These are phyloP conservation scores for Neonothopanus nambi DNA, from an alignment of 1,284 basidiomycete species.

Conservation along the genomic window DNA sequence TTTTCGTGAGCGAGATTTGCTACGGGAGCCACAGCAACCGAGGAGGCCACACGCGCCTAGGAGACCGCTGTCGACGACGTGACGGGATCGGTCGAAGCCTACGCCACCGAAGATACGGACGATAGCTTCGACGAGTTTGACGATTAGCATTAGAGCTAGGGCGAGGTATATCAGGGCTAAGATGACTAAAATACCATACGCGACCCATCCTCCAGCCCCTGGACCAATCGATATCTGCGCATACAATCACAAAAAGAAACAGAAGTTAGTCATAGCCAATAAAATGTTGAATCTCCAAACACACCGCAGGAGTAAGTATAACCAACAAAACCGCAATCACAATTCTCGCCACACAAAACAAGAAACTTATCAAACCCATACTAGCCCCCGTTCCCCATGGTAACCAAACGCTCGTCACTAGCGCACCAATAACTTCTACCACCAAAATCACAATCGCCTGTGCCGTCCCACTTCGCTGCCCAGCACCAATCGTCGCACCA, in stretches of 20 bases:
- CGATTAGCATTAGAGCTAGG: conserved; percentile 76
- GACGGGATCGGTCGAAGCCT: conserved; percentile 83
- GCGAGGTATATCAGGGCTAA: conserved; percentile 84
- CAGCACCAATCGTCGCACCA: conserved; percentile 85
- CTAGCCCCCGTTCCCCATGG: conserved; percentile 96
- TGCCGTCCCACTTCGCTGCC: conserved; percentile 85
- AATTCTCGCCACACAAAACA: conserved; percentile 89
- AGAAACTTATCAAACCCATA: conserved; percentile 92
- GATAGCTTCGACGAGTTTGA: conserved; percentile 83
- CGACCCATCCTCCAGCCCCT: conserved; percentile 85
- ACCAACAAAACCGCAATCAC: conserved; percentile 88
- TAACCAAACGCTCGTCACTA: conserved; percentile 90
- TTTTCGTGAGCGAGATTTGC: conserved; percentile 36
- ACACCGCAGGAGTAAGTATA: conserved; percentile 84
- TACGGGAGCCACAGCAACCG: conserved; percentile 69
- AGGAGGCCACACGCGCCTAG: conserved; percentile 79
- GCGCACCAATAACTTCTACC: conserved; percentile 78
- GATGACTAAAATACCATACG: conserved; percentile 89
- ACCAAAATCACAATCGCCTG: conserved; percentile 90
- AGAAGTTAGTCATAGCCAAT: background rate
- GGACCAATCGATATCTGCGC: conserved; percentile 76
- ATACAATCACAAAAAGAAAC: conserved; percentile 18
- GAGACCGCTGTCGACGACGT: conserved; percentile 80
- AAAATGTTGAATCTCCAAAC: conserved; percentile 30
- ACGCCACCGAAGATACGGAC: conserved; percentile 80